Conservation (phyloP, 2,329 filamentous ascomycete genomes). For the Fusarium sororula region DNA sequence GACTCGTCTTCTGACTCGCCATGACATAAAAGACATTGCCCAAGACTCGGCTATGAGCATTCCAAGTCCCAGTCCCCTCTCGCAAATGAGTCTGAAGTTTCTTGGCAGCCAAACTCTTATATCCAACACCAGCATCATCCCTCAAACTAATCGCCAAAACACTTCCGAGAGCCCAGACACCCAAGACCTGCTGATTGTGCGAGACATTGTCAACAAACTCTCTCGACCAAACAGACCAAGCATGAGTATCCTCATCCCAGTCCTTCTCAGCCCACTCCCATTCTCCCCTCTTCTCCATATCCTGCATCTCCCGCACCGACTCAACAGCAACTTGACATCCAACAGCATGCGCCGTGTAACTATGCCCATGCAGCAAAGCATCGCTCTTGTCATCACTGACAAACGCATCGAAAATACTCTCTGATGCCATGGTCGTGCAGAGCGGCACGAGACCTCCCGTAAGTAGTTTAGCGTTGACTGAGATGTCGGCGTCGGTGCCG, state of each 20-base stretch:
- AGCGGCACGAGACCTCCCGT: constrained; percentile 83
- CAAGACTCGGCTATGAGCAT: constrained; percentile 63
- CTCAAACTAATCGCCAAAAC: constrained; percentile 72
- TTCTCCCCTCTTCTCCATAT: constrained; percentile 62
- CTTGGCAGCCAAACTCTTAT: constrained; percentile 58
- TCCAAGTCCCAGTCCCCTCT: constrained; percentile 50
- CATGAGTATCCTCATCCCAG: constrained; percentile 4
- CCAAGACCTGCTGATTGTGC: constrained; percentile 62
- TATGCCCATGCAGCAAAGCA: constrained; percentile 84
- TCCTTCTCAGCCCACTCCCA: constrained; percentile 57
- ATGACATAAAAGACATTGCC: constrained; percentile 69
- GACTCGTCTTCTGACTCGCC: constrained; percentile 58
- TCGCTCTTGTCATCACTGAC: constrained; percentile 77
- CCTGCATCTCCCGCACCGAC: constrained; percentile 67
- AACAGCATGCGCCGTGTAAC: constrained; percentile 85
- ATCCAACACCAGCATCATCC: constrained; percentile 54
- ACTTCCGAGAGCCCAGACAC: constrained; percentile 77
- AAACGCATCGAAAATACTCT: constrained; percentile 78
- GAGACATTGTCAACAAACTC: constrained; percentile 69
- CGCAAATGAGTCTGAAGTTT: constrained; percentile 52
- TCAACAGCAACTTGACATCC: constrained; percentile 82
- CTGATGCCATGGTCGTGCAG: constrained; percentile 77
- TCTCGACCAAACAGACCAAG: constrained; percentile 78
- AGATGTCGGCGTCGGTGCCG: constrained; percentile 74
- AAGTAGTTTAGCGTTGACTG: constrained; percentile 83